Conservation (phyloP, 345 rosid genomes). For the Hibiscus trionum region DNA sequence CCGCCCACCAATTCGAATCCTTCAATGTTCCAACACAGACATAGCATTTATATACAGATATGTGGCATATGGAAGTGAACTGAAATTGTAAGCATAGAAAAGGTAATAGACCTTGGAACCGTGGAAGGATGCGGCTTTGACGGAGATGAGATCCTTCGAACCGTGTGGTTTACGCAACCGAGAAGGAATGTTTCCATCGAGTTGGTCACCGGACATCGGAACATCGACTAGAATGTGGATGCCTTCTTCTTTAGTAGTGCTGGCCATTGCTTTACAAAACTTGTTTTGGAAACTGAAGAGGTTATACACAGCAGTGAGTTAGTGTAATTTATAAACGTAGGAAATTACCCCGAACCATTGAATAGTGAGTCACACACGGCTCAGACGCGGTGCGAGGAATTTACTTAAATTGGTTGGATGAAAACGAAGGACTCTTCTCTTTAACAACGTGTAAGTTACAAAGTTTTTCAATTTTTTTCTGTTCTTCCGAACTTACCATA, state of each 20-base stretch:
- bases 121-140: background rate
- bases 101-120: background rate
- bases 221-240: background rate
- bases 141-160: background rate
- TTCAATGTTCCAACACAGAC: background rate
- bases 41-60: background rate
- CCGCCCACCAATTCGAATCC: constrained; percentile 24
- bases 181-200: too few species aligned
- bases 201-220: background rate
- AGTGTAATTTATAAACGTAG: background rate
- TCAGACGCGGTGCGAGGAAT: background rate
- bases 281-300: background rate
- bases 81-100: background rate
- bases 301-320: background rate
- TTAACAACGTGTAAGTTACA: background rate
- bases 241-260: background rate
- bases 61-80: background rate
- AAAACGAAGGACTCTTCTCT: background rate
- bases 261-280: background rate
- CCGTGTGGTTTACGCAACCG: background rate
- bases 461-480: too few species aligned
- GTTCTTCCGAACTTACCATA: too few species aligned
- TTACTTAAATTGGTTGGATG: background rate
- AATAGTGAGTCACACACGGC: background rate
- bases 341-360: background rate